A percentile compares a stretch with the other conserved stretches of the same genome.
Conservation (phyloP, 2,329 filamentous ascomycete genomes). For the Raffaelea ambrosiae region DNA sequence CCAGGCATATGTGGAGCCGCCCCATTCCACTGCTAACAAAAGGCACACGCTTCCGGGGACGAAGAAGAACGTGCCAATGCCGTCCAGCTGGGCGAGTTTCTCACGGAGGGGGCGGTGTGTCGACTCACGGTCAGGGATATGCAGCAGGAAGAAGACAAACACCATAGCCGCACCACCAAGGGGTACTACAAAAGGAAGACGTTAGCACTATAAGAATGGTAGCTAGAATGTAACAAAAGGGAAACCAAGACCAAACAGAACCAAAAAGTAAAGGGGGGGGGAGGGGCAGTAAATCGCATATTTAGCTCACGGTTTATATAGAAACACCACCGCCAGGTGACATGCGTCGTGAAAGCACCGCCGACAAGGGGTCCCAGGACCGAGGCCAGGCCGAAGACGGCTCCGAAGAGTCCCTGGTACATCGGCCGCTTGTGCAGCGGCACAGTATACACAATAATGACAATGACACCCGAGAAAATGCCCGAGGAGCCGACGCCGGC, state of each 20-base stretch:
- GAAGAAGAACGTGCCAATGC: conserved; percentile 39
- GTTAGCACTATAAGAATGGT: too few relatives aligned
- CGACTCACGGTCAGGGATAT: conserved; percentile 25
- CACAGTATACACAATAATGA: conserved; percentile 33
- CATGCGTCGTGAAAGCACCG: conserved; percentile 27
- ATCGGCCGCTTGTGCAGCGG: conserved; percentile 29
- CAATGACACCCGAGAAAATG: conserved; percentile 40
- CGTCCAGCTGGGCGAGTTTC: conserved; percentile 36
- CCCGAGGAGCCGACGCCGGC: conserved; percentile 44
- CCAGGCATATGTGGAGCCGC: conserved; percentile 44
- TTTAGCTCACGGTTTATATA: conserved; percentile 24
- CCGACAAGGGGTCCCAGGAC: conserved; percentile 38
- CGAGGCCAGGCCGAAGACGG: conserved; percentile 20
- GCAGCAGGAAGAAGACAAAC: conserved; percentile 20
- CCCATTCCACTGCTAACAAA: conserved; percentile 49
- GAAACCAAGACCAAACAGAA: too few relatives aligned
- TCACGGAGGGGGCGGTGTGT: conserved; percentile 14
- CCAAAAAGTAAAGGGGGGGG: too few relatives aligned
- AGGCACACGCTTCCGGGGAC: conserved; percentile 44
- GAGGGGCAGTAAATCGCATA: too few relatives aligned
- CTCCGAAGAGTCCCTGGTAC: not conserved
- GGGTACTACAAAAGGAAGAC: too few relatives aligned
- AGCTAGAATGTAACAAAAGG: too few relatives aligned
- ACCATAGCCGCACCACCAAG: conserved; percentile 26
- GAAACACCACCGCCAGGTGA: conserved; percentile 36